phyloP scores from a whole-genome alignment of 2,329 filamentous ascomycete species.

The Chrysoporthe cubensis region DNA sequence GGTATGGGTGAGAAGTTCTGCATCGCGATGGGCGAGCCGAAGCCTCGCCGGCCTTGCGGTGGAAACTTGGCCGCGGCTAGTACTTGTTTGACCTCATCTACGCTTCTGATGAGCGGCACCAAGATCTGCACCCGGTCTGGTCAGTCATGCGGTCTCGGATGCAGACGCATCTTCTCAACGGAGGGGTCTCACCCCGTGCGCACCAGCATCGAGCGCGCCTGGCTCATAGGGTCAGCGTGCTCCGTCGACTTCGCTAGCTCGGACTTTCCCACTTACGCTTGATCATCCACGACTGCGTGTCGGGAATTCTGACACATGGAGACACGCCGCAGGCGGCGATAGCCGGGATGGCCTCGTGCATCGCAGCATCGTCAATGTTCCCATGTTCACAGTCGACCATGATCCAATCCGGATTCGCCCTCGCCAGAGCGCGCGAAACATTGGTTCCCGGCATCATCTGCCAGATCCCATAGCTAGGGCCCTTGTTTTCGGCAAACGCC shows the following conservation, averaged over 20 bases:
- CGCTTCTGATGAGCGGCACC: constrained; percentile 58
- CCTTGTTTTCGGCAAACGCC: constrained; percentile 51
- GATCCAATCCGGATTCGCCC: constrained; percentile 69
- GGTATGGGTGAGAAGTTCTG: constrained; percentile 52
- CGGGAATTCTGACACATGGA: constrained; percentile 61
- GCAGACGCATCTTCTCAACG: neutral
- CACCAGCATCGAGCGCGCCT: constrained; percentile 62
- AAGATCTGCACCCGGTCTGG: constrained; percentile 42
- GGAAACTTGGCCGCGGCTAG: constrained; percentile 61
- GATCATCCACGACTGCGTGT: constrained; percentile 60
- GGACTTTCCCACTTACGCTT: constrained; percentile 48
- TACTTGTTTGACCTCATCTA: constrained; percentile 54
- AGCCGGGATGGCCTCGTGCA: constrained; percentile 62
- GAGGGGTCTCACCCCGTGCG: constrained; percentile 53
- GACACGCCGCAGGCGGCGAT: constrained; percentile 59
- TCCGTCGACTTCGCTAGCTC: neutral
- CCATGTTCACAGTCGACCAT: constrained; percentile 64
- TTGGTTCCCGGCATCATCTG: constrained; percentile 67
- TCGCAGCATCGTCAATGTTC: constrained; percentile 58
- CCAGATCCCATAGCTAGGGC: constrained; percentile 61
- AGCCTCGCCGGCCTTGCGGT: constrained; percentile 56
- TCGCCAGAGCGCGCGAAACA: constrained; percentile 61
- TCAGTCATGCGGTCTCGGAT: constrained; percentile 7
- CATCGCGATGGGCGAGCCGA: constrained; percentile 60
- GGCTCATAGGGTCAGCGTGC: constrained; percentile 30